A percentile compares a stretch with the other conserved stretches of the same genome.
Conservation (phyloP, 1,139 yeast species). For the Suhomyces atakaporum region DNA sequence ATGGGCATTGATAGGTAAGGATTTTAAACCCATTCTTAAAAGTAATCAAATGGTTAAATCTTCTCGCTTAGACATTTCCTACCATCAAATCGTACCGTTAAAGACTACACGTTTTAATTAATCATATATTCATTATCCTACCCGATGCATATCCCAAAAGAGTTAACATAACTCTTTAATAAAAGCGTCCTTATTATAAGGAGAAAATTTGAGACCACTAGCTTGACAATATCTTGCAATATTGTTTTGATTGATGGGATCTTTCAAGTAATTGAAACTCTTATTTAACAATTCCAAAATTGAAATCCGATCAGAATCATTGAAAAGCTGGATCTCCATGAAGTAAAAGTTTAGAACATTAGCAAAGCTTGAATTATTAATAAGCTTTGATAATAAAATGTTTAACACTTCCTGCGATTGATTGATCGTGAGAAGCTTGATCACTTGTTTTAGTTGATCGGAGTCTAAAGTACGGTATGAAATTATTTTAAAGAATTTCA, state of each 20-base stretch:
- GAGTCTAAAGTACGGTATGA: constrained; percentile 23
- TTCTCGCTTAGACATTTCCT: no score
- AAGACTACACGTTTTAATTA: no score
- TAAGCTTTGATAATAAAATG: constrained; percentile 32
- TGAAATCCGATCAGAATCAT: constrained; percentile 18
- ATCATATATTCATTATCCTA: constrained; percentile 7
- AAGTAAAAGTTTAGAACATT: constrained; percentile 32
- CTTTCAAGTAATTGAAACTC: constrained; percentile 21
- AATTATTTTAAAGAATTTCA: constrained; percentile 28
- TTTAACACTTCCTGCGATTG: constrained; percentile 29
- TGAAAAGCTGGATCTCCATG: constrained; percentile 27
- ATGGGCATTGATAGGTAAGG: no score
- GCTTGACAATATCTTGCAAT: constrained; percentile 15
- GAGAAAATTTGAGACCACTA: constrained; percentile 7
- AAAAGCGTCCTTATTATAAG: constrained; percentile 7
- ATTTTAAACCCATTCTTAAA: no score
- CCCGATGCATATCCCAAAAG: constrained; percentile 5
- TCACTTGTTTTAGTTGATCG: constrained; percentile 27
- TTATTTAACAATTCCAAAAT: constrained; percentile 22
- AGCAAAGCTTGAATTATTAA: constrained; percentile 19
- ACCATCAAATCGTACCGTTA: no score
- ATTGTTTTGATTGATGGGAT: constrained; percentile 20
- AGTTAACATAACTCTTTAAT: constrained; percentile 6
- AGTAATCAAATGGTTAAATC: no score
- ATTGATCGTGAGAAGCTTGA: constrained; percentile 29